Conservation (phyloP, 2,329 filamentous ascomycete genomes). For the Epichloe elymi region DNA sequence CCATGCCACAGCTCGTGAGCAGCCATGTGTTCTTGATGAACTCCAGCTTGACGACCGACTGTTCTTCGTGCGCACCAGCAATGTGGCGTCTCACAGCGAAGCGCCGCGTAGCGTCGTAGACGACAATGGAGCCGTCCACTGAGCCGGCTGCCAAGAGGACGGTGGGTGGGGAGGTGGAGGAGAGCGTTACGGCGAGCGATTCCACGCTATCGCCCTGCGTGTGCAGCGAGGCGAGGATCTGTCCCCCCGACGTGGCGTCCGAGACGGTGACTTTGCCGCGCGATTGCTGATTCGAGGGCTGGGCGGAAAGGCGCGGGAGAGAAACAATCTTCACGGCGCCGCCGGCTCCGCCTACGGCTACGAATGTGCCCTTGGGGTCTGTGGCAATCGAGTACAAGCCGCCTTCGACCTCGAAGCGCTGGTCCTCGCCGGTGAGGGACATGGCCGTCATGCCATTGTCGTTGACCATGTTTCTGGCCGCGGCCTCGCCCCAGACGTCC, state of each 20-base stretch:
- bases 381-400: slow-evolving; percentile 82
- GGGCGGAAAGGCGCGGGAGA: slow-evolving; percentile 49
- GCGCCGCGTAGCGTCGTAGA: slow-evolving; percentile 76
- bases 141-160: slow-evolving; percentile 51
- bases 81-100: slow-evolving; percentile 82
- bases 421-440: slow-evolving; percentile 64
- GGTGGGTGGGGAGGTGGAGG: slow-evolving; percentile 29
- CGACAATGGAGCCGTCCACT: slow-evolving; percentile 64
- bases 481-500: slow-evolving; percentile 75
- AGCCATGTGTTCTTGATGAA: slow-evolving; percentile 60
- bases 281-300: slow-evolving; percentile 6
- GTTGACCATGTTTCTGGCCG: slow-evolving; percentile 37
- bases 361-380: slow-evolving; percentile 64
- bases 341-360: slow-evolving; percentile 77
- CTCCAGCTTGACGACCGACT: slow-evolving; percentile 83
- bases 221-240: slow-evolving; percentile 71
- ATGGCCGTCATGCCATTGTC: slow-evolving; percentile 55
- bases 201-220: slow-evolving; percentile 68
- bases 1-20: slow-evolving; percentile 80
- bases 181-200: slow-evolving; percentile 48
- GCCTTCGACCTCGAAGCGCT: slow-evolving; percentile 83
- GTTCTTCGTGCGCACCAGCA: slow-evolving; percentile 71
- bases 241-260: slow-evolving; percentile 30
- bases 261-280: slow-evolving; percentile 18
- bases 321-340: slow-evolving; percentile 78